Base-by-base conservation (phyloP, 257 asterid species). In the Fraxinus excelsior region DNA sequence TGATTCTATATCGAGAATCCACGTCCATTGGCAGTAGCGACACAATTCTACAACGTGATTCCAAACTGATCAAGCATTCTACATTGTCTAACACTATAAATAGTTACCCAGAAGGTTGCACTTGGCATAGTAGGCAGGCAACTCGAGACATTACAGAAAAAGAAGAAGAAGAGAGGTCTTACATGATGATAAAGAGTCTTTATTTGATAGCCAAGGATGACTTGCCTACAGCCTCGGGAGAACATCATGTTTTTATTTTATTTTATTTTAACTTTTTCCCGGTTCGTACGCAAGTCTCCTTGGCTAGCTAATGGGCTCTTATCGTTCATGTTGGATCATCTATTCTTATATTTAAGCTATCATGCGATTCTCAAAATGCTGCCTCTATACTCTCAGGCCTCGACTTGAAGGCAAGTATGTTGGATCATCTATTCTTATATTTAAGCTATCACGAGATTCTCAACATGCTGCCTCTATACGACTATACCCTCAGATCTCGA, bases 121-220 rank as follows among this genome's bases (percentile, higher is more conserved):
- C 0, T 44, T 44, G 19, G 5, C 53, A 44, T 13, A 0, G 53
- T 44, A 14, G 19, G 19, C 18, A 13, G 4, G 51, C 1, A 42
- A 42, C 53, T 44, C 53, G 18, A 11, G 53, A 44, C 53, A 0
- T 44, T 44, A 44, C 3, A 12, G 19, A 13, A 49, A 6, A 49
- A 3, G 58, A 44, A 28, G 70, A 44, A 14, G 56, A 49, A 46
- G 86, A 71, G 81, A 77, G 84, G 72, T 77, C 80, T 44, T 71
- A 75, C 86, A 80, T 71, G 85, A 64, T 7, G 80, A 77, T 82
- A 64, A 18, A 70, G 78, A 68, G 74, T 44, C 80, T 64, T 74
- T 58, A 72, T 83, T 74, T 75, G 85, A 46, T 78, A 83, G 85
- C 85, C 87, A 82, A 71, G 82, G 83, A 85, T 82, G 87, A 76